These are phyloP conservation scores for Nemania bipapillata DNA, from an alignment of 2,329 filamentous ascomycete genomes.

Conservation along the genomic window DNA sequence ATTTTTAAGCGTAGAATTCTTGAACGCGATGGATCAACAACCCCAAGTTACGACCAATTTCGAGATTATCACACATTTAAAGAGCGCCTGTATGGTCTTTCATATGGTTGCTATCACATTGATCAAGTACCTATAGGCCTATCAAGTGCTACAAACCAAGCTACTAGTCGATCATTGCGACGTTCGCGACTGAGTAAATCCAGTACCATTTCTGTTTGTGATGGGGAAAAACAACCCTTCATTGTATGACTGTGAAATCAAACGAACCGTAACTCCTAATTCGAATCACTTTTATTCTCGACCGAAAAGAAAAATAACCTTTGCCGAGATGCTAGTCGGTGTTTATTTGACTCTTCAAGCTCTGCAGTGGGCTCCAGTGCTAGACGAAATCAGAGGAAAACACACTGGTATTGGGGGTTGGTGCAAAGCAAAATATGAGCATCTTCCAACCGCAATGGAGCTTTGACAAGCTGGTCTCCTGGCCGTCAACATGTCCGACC, in stretches of 20 bases:
- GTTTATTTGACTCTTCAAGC: constrained; percentile 30
- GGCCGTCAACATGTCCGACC: constrained; percentile 24
- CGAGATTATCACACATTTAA: not conserved
- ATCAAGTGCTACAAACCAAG: constrained; percentile 30
- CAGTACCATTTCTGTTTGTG: constrained; percentile 31
- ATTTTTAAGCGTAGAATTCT: not conserved
- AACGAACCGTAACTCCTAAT: constrained; percentile 38
- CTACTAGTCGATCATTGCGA: constrained; percentile 28
- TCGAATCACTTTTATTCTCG: constrained; percentile 34
- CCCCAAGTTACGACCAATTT: not conserved
- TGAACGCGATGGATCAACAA: not conserved
- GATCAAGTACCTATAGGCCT: constrained; percentile 30
- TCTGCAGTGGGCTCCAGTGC: constrained; percentile 32
- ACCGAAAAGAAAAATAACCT: constrained; percentile 10
- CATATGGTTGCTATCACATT: constrained; percentile 25
- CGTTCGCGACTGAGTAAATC: constrained; percentile 33
- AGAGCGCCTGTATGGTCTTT: not conserved
- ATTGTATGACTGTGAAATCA: constrained; percentile 33
- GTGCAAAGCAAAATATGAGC: constrained; percentile 33
- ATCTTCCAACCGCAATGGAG: constrained; percentile 17
- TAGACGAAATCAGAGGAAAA: constrained; percentile 31
- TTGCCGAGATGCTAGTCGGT: constrained; percentile 26
- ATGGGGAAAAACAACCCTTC: constrained; percentile 23
- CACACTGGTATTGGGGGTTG: constrained; percentile 31
- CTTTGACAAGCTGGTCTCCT: constrained; percentile 17